A percentile compares a stretch with the other conserved stretches of the same genome.
Evolutionary conservation across 805 yeast genomes (phyloP).

Genomic region (Suhomyces kilbournensis): DNA sequence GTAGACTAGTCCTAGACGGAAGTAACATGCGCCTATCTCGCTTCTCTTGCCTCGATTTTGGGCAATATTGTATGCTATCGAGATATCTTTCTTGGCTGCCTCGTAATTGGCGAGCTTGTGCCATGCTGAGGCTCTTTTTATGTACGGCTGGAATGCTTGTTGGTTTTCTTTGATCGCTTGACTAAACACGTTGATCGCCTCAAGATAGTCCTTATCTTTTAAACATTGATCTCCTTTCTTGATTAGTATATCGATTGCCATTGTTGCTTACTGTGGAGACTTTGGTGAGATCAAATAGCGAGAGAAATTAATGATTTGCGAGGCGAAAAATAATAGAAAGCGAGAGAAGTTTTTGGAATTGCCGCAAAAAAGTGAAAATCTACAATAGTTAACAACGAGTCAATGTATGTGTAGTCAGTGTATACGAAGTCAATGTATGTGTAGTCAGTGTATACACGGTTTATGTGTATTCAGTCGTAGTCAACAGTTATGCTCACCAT

Average conservation of each 20-base stretch:
- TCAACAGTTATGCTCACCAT: too few species aligned
- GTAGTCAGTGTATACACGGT: too few species aligned
- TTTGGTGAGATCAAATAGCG: background rate
- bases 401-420: too few species aligned
- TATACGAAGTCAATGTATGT: too few species aligned
- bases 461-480: too few species aligned
- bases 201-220: constrained; percentile 33
- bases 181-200: constrained; percentile 43
- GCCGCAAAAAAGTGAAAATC: background rate
- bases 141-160: constrained; percentile 43
- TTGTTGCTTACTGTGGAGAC: background rate
- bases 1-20: constrained; percentile 45
- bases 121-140: constrained; percentile 49
- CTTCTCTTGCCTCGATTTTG: constrained; percentile 43
- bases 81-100: constrained; percentile 45
- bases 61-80: constrained; percentile 46
- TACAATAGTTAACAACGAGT: too few species aligned
- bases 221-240: constrained; percentile 31
- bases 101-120: constrained; percentile 48
- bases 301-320: background rate
- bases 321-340: background rate
- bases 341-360: background rate
- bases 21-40: constrained; percentile 47
- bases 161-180: constrained; percentile 42
- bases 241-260: constrained; percentile 34